Evolutionary conservation across 2,329 filamentous ascomycete genomes (phyloP).

Genomic region (Stemphylium lycopersici): DNA sequence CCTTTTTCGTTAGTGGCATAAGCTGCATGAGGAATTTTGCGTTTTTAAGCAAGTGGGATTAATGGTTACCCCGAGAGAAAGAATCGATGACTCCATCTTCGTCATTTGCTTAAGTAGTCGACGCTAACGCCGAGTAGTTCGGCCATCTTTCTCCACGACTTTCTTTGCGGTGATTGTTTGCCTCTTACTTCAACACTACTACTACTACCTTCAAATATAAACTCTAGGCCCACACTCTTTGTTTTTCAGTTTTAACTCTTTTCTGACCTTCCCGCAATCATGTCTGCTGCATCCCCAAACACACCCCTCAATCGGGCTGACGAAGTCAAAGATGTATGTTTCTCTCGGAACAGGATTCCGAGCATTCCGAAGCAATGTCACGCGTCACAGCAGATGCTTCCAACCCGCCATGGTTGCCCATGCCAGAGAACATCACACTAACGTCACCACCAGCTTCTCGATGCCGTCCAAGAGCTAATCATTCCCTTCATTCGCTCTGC

Average conservation of each 20-base stretch:
- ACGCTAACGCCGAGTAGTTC: slow-evolving; percentile 15
- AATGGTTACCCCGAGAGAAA: slow-evolving; percentile 2
- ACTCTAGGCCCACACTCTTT: background rate
- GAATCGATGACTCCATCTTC: slow-evolving; percentile 17
- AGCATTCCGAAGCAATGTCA: slow-evolving; percentile 12
- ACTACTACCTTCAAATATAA: background rate
- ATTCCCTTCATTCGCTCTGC: slow-evolving; percentile 74
- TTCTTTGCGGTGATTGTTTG: slow-evolving; percentile 2
- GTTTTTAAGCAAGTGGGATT: background rate
- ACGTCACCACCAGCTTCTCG: slow-evolving; percentile 16
- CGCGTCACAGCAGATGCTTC: background rate
- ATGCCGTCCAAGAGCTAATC: slow-evolving; percentile 69
- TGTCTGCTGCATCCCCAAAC: slow-evolving; percentile 14
- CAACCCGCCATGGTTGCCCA: background rate
- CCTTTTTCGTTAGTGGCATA: slow-evolving; percentile 22
- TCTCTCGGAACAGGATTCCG: slow-evolving; percentile 8
- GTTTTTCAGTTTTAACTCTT: background rate
- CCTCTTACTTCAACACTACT: background rate
- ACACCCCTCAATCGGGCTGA: slow-evolving; percentile 41
- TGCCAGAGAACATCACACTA: background rate
- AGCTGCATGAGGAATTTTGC: slow-evolving; percentile 6
- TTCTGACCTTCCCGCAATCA: background rate
- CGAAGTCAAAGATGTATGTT: slow-evolving; percentile 48
- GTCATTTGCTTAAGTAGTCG: slow-evolving; percentile 7
- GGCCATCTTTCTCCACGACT: slow-evolving; percentile 1